Percentiles rank a stretch among this genome's conserved stretches.
phyloP scores from a whole-genome alignment of 2,329 filamentous ascomycete genomes.

The Nigrograna mackinnonii region DNA sequence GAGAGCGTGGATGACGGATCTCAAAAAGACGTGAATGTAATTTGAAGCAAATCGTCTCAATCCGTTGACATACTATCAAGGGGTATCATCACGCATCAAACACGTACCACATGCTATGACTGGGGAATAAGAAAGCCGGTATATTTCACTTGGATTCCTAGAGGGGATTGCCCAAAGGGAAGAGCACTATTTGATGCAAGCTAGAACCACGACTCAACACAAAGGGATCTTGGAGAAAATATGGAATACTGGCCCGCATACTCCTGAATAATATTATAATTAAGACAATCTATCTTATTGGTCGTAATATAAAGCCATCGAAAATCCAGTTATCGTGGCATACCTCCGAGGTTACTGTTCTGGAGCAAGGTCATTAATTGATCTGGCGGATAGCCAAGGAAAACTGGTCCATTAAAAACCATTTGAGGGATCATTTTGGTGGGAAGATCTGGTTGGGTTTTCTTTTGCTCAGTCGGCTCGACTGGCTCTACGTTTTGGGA shows the following conservation, averaged over 20 bases:
- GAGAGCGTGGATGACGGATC: conserved; percentile 47
- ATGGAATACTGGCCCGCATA: too few relatives aligned
- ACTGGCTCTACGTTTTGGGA: conserved; percentile 2
- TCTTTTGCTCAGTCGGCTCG: conserved; percentile 6
- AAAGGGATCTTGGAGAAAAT: too few relatives aligned
- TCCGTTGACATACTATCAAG: too few relatives aligned
- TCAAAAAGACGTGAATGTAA: conserved; percentile 39
- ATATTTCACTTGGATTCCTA: too few relatives aligned
- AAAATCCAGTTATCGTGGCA: conserved; percentile 22
- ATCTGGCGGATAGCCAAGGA: conserved; percentile 73
- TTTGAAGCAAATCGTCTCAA: too few relatives aligned
- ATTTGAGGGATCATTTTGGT: conserved; percentile 62
- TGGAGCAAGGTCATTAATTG: conserved; percentile 38
- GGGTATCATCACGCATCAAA: too few relatives aligned
- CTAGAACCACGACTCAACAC: too few relatives aligned
- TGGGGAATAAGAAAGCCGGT: too few relatives aligned
- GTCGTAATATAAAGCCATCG: too few relatives aligned
- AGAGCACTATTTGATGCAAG: too few relatives aligned
- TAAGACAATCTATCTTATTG: neutral
- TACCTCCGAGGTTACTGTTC: conserved; percentile 38
- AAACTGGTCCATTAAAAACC: conserved; percentile 90
- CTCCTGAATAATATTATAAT: neutral
- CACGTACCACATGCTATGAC: too few relatives aligned
- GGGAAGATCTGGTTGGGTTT: conserved; percentile 6
- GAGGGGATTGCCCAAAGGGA: too few relatives aligned